Conservation (phyloP, 129 eudicot species). For the sunflower (Helianthus annuus) region HanXRQr2.0-SUNRISE NC_035440.2:32844227-32844726, state of each 20-base stretch:
- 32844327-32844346: constrained; percentile 61
- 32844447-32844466: background rate
- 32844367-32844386: constrained; percentile 49
- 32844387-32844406: constrained; percentile 22
- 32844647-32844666: background rate
- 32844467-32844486: constrained; percentile 49
- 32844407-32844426: background rate
- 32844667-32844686: too few species aligned
- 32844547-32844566: constrained; percentile 66
- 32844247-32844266: constrained; percentile 3
- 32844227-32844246: constrained; percentile 22
- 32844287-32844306: constrained; percentile 18
- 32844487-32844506: constrained; percentile 48
- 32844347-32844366: constrained; percentile 48
- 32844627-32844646: constrained; percentile 47
- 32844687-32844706: background rate
- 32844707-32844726: background rate
- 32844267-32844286: constrained; percentile 22
- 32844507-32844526: constrained; percentile 52
- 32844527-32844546: constrained; percentile 64
- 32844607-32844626: constrained; percentile 57
- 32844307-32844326: constrained; percentile 42
- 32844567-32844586: constrained; percentile 66
- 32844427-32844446: too few species aligned
- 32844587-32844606: constrained; percentile 55